Base-by-base conservation (phyloP, 148 eudicot species). In the Salicornia ramosissima region DNA sequence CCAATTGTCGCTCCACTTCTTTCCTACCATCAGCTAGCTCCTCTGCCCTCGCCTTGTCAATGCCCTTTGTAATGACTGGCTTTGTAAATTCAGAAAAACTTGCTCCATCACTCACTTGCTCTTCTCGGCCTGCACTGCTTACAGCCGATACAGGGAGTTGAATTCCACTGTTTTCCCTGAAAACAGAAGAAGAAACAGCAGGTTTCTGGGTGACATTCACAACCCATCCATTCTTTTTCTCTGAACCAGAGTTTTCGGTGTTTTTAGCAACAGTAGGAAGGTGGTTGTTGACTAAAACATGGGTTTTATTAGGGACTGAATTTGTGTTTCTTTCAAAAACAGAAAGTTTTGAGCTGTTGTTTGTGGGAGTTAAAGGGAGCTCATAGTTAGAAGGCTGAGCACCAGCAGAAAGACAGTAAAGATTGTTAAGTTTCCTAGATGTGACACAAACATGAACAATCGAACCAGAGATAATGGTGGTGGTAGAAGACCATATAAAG, bases 361-460 rank as follows among this genome's bases (percentile, higher is more conserved):
- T 80, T 34, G 33, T 39, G 1, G 50, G 18, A n/a, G 82, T 77
- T 70, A 75, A 15, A 15, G 84, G 79, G 67, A 81, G 66, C 16
- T 69, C 71, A 16, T 64, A 34, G 70, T 63, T 54, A 6, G 74
- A 0, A 3, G 86, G 84, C 31, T 86, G 88, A 34, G 88, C 45
- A 2, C 86, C 88, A 19, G 87, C 86, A 14, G 90, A 84, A 42
- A 90, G 78, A 67, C 96, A 90, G n/a, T 88, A 86, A 34, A 80
- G 88, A 57, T 79, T 80, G 75, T 67, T 75, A 73, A 90, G 90
- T 71, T 79, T 87, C 40, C 92, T 70, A 12, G 92, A 88, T 1
- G 90, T 81, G 0, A 88, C 77, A 18, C 96, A 90, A 10, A 90
- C 79, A 53, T 86, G 92, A 64, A 90, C 80, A 15, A 86, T 74